Conservation (phyloP, 2,329 filamentous ascomycete genomes). For the Samsoniella hepiali region DNA sequence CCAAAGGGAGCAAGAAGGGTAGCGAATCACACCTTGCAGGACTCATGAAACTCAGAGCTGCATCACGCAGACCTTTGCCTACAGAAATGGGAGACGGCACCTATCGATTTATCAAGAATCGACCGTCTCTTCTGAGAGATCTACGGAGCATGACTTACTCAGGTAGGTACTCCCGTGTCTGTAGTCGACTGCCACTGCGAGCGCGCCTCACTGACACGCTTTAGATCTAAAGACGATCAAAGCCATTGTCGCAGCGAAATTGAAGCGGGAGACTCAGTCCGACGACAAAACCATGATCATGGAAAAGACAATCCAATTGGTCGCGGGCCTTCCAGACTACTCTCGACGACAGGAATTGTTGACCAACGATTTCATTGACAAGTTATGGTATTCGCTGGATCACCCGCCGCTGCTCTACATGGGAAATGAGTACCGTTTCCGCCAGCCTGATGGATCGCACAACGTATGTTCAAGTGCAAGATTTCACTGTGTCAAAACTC, state of each 20-base stretch:
- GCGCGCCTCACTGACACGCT: slow-evolving; percentile 21
- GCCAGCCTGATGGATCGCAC: slow-evolving; percentile 66
- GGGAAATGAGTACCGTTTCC: slow-evolving; percentile 61
- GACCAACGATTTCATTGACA: slow-evolving; percentile 64
- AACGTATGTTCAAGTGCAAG: slow-evolving; percentile 44
- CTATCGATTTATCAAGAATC: slow-evolving; percentile 47
- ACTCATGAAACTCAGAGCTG: slow-evolving; percentile 36
- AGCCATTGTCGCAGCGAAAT: slow-evolving; percentile 58
- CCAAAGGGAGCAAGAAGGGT: not conserved
- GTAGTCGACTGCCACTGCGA: rapidly evolving
- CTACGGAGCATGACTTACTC: slow-evolving; percentile 9
- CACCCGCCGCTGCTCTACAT: slow-evolving; percentile 68
- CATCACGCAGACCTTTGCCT: slow-evolving; percentile 60
- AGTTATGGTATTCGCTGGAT: slow-evolving; percentile 68
- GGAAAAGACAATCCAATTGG: slow-evolving; percentile 69
- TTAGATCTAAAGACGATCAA: slow-evolving; percentile 62
- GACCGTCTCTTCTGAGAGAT: slow-evolving; percentile 31
- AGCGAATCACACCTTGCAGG: slow-evolving; percentile 23
- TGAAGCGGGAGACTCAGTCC: slow-evolving; percentile 58
- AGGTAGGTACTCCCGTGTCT: not conserved
- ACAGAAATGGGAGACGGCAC: slow-evolving; percentile 61
- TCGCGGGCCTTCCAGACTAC: slow-evolving; percentile 59
- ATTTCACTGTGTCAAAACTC: not conserved
- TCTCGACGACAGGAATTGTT: slow-evolving; percentile 61
- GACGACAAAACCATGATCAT: slow-evolving; percentile 78